phyloP scores from a whole-genome alignment of 1,284 basidiomycete genomes.

The Austropuccinia psidii region DNA sequence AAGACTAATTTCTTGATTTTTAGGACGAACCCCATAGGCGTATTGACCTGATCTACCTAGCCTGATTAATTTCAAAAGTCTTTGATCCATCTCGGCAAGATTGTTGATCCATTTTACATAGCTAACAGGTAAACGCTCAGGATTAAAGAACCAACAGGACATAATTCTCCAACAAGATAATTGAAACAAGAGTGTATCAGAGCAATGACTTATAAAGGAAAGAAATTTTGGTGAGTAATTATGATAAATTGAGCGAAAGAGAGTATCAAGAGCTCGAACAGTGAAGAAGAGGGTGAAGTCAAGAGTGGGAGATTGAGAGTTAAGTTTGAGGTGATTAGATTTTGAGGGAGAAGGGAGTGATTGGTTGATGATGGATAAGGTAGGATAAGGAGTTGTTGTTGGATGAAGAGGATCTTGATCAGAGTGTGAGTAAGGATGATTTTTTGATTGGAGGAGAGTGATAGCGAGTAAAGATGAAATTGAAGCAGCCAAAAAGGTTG shows the following conservation, averaged over 20 bases:
- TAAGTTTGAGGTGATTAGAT: background rate
- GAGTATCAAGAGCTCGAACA: constrained; percentile 47
- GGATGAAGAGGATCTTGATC: constrained; percentile 21
- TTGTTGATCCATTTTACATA: constrained; percentile 47
- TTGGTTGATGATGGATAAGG: background rate
- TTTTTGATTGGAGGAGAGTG: constrained; percentile 22
- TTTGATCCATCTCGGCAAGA: constrained; percentile 48
- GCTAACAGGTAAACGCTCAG: constrained; percentile 44
- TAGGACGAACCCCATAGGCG: constrained; percentile 43
- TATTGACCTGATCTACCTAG: constrained; percentile 43
- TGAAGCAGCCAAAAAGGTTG: constrained; percentile 28
- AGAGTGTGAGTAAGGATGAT: background rate
- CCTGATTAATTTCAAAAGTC: constrained; percentile 45
- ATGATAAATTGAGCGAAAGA: constrained; percentile 41
- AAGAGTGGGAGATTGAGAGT: constrained; percentile 44
- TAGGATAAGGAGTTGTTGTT: constrained; percentile 25
- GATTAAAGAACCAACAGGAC: constrained; percentile 45
- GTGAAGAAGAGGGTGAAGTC: constrained; percentile 49
- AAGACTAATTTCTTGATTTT: constrained; percentile 35
- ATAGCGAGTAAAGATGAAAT: constrained; percentile 32
- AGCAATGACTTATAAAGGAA: constrained; percentile 37
- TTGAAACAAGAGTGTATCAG: constrained; percentile 41
- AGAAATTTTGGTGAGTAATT: constrained; percentile 25
- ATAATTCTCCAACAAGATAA: constrained; percentile 42
- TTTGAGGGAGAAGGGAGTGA: background rate